Conservation (phyloP, 345 rosid genomes). For the Psidium guajava region DNA sequence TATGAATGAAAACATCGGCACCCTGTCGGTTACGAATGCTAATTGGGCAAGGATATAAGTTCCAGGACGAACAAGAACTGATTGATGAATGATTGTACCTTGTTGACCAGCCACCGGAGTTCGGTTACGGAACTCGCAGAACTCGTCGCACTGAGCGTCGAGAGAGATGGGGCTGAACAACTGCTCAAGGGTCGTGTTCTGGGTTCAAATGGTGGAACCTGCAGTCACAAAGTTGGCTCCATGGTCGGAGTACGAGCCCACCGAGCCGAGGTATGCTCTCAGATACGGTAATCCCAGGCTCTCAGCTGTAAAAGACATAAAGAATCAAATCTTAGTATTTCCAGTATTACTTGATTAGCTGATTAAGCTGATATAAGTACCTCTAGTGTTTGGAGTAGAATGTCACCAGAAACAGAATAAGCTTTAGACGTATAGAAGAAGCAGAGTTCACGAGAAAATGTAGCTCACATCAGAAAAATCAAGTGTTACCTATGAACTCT, state of each 20-base stretch:
- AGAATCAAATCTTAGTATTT: neutral
- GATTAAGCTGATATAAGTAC: neutral
- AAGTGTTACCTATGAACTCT: constrained; percentile 46
- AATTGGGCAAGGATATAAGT: neutral
- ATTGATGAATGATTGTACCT: constrained; percentile 15
- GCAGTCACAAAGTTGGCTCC: constrained; percentile 84
- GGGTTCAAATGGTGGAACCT: constrained; percentile 62
- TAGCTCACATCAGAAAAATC: neutral
- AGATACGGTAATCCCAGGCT: constrained; percentile 34
- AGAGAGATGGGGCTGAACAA: constrained; percentile 51
- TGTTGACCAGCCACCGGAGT: constrained; percentile 18
- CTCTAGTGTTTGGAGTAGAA: neutral
- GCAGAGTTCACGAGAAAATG: neutral
- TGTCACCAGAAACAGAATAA: neutral
- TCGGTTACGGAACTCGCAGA: constrained; percentile 32
- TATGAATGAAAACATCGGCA: neutral
- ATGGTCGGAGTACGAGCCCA: constrained; percentile 58
- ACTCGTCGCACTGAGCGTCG: constrained; percentile 43
- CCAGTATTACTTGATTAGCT: neutral
- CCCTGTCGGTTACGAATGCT: neutral
- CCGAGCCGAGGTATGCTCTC: constrained; percentile 43
- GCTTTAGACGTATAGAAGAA: neutral
- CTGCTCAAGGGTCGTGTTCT: constrained; percentile 32
- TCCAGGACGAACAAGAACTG: neutral
- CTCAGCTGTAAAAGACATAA: constrained; percentile 23